Base-by-base conservation (phyloP, 495 filamentous ascomycete species). In the Penicillium herquei region DNA sequence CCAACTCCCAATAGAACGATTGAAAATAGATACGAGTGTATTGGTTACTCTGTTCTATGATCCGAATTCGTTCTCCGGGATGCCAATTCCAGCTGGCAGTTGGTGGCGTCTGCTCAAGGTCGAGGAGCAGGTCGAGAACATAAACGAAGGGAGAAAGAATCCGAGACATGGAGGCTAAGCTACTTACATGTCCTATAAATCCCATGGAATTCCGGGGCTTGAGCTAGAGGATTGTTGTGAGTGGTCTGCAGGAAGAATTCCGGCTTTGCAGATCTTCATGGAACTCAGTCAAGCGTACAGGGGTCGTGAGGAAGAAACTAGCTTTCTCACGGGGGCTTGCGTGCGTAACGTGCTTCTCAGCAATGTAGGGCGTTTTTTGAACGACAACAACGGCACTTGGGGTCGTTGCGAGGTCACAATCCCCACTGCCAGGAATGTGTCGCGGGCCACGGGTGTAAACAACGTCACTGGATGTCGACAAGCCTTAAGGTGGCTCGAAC, bases 121-220 rank as follows among this genome's bases (percentile, higher is more conserved):
- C 50, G 8, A 40, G 18, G 10, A 10, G 49, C 49, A 31, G 9
- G 18, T 51, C 49, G n/a, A 17, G 32, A 13, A 31, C 6, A 52
- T 26, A n/a, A 17, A 44, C n/a, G 32, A 31, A 13, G 39, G 18
- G 39, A 33, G 34, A 41, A 33, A 32, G 43, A 40, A 18, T n/a
- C 11, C 6, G 3, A 33, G 16, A 10, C 3, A 18, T 11, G 39
- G 44, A 47, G 52, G 16, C 49, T 35, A 17, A 26, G 21, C 13
- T 16, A 63, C 65, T 59, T 53, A 68, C 65, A 68, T 63, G 56
- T 61, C 61, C 30, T 43, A 5, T 18, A 5, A 21, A 16, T n/a
- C 31, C 14, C 16, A 31, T 39, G 34, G 16, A 33, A 39, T 26
- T 30, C 37, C 49, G 39, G 33, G 49, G 33, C 18, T 33, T 47